Conservation (phyloP, 2,329 filamentous ascomycete genomes). For the Fusarium pseudograminearum region DNA sequence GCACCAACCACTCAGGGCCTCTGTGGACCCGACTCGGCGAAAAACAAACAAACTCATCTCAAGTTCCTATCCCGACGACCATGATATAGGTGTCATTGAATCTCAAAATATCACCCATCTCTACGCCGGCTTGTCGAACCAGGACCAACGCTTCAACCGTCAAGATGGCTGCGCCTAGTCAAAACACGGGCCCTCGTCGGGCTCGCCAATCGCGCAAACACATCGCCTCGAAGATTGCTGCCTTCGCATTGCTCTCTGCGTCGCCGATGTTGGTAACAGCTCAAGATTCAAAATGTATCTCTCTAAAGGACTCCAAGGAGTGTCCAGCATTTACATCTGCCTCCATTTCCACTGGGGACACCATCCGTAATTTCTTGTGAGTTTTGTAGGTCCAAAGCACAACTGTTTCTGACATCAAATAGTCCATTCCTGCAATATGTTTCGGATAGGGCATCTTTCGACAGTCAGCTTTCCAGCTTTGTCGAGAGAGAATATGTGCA, state of each 20-base stretch:
- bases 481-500: slow-evolving; percentile 80
- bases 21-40: slow-evolving; percentile 17
- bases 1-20: slow-evolving; percentile 29
- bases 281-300: slow-evolving; percentile 66
- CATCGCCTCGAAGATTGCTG: slow-evolving; percentile 37
- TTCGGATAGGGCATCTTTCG: slow-evolving; percentile 80
- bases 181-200: not conserved
- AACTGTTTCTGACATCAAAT: slow-evolving; percentile 33
- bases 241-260: slow-evolving; percentile 45
- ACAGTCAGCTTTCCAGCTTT: slow-evolving; percentile 78
- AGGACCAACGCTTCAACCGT: slow-evolving; percentile 13
- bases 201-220: slow-evolving; percentile 34
- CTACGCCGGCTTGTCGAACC: slow-evolving; percentile 24
- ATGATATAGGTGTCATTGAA: slow-evolving; percentile 38
- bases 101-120: slow-evolving; percentile 24
- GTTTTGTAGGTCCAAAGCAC: slow-evolving; percentile 47
- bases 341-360: slow-evolving; percentile 74
- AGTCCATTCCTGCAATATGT: slow-evolving; percentile 91
- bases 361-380: slow-evolving; percentile 73
- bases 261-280: slow-evolving; percentile 51
- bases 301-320: slow-evolving; percentile 74
- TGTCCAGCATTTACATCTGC: slow-evolving; percentile 80
- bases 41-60: slow-evolving; percentile 20
- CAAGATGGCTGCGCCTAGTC: slow-evolving; percentile 26
- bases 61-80: slow-evolving; percentile 34